Evolutionary conservation across 441 rosid species (phyloP).

Genomic region (Corymbia calophylla): DNA sequence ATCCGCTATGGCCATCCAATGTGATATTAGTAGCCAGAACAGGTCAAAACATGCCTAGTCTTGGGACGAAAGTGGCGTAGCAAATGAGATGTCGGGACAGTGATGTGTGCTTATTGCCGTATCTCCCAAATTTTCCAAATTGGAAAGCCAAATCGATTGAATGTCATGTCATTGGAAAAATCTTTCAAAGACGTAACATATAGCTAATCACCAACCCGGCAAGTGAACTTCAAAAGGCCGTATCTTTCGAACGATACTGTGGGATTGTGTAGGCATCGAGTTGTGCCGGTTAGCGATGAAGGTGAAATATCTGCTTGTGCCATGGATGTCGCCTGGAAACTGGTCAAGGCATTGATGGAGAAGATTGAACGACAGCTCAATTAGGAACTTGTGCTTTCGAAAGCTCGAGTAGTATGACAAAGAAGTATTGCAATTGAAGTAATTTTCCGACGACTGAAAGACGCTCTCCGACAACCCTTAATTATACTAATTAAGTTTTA

Average conservation of each 20-base stretch:
- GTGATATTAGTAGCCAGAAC: background rate
- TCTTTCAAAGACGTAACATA: background rate
- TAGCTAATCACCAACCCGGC: background rate
- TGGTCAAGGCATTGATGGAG: rapidly evolving
- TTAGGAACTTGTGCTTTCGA: background rate
- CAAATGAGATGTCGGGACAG: background rate
- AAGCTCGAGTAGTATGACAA: background rate
- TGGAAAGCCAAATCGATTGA: background rate
- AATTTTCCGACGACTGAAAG: rapidly evolving
- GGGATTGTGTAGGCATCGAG: rapidly evolving
- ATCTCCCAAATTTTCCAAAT: background rate
- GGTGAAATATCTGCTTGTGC: background rate
- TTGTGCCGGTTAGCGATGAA: background rate
- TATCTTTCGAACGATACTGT: background rate
- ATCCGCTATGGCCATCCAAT: background rate
- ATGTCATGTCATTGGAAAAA: background rate
- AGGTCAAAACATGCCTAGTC: background rate
- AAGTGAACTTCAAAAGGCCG: background rate
- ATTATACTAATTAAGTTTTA: no score
- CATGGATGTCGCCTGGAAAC: background rate
- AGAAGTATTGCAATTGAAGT: background rate
- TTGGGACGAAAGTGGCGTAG: background rate
- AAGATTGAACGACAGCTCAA: background rate
- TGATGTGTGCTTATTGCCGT: background rate
- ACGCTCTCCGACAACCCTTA: no score